Evolutionary conservation across 1,284 basidiomycete genomes (phyloP).

Genomic region (Austroboletus niveus): DNA sequence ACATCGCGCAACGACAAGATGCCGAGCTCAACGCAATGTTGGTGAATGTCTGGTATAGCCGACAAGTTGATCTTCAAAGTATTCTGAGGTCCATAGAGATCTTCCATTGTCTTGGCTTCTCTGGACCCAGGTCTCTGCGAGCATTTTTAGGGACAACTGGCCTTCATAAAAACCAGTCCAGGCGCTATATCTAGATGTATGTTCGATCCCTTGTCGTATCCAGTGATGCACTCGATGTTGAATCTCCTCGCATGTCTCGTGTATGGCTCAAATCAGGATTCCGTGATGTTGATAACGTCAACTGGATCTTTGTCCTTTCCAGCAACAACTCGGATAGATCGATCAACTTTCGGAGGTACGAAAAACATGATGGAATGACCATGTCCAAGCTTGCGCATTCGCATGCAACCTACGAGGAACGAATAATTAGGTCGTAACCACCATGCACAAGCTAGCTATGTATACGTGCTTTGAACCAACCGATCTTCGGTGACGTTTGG

Average conservation of each 20-base stretch:
- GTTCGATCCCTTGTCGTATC: conserved; percentile 26
- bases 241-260: conserved; percentile 41
- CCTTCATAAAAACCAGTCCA: conserved; percentile 26
- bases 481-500: conserved; percentile 55
- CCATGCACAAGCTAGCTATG: neutral
- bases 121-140: conserved; percentile 37
- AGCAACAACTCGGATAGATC: conserved; percentile 35
- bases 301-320: conserved; percentile 1
- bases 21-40: conserved; percentile 33
- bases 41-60: conserved; percentile 24
- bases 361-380: conserved; percentile 44
- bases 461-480: conserved; percentile 46
- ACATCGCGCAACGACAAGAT: conserved; percentile 13
- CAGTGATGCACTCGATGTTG: conserved; percentile 14
- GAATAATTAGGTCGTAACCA: neutral
- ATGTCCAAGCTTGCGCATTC: conserved; percentile 36
- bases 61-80: neutral
- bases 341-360: conserved; percentile 47
- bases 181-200: conserved; percentile 32
- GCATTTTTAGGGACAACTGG: conserved; percentile 1
- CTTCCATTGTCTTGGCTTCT: conserved; percentile 39
- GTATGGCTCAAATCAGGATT: conserved; percentile 49
- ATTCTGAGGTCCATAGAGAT: conserved; percentile 31
- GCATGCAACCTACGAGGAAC: conserved; percentile 43
- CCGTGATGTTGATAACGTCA: conserved; percentile 22